Conservation (phyloP, 192 early-diverging fungal species). For the Rhizoclosmatium sp. region DNA sequence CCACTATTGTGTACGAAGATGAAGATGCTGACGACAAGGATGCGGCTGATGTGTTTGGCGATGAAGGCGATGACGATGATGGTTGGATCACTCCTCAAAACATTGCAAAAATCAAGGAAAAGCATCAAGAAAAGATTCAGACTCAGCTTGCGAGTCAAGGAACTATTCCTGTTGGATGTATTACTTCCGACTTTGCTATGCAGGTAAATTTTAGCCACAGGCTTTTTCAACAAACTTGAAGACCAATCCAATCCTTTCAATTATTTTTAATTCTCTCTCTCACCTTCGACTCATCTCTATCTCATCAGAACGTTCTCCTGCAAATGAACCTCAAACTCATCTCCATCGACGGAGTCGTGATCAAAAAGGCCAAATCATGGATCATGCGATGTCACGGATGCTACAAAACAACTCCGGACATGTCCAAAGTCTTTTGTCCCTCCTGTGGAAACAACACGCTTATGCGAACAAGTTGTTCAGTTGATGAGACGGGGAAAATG, state of each 20-base stretch:
- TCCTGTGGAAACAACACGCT: slow-evolving; percentile 89
- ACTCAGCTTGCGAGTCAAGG: slow-evolving; percentile 33
- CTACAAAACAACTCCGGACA: slow-evolving; percentile 83
- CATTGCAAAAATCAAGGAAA: slow-evolving; percentile 74
- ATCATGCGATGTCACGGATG: slow-evolving; percentile 95
- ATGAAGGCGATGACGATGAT: slow-evolving; percentile 38
- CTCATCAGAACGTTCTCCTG: slow-evolving; percentile 80
- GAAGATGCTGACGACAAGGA: slow-evolving; percentile 16
- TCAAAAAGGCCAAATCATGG: slow-evolving; percentile 83
- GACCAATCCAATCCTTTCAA: neutral
- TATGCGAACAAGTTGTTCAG: slow-evolving; percentile 80
- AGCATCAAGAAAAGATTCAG: slow-evolving; percentile 20
- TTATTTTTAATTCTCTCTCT: neutral
- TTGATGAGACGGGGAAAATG: slow-evolving; percentile 81
- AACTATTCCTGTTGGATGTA: slow-evolving; percentile 81
- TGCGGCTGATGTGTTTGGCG: neutral
- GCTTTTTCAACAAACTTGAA: neutral
- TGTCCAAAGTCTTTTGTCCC: slow-evolving; percentile 93
- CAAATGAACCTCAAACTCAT: slow-evolving; percentile 91
- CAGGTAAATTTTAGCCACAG: slow-evolving; percentile 56
- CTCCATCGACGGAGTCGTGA: slow-evolving; percentile 80
- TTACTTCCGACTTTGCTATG: slow-evolving; percentile 94
- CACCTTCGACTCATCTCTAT: neutral
- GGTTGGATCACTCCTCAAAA: slow-evolving; percentile 97
- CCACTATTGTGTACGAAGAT: slow-evolving; percentile 6